Conservation (phyloP, 164 flowering plant genomes). For the Vitis rotundifolia region DNA sequence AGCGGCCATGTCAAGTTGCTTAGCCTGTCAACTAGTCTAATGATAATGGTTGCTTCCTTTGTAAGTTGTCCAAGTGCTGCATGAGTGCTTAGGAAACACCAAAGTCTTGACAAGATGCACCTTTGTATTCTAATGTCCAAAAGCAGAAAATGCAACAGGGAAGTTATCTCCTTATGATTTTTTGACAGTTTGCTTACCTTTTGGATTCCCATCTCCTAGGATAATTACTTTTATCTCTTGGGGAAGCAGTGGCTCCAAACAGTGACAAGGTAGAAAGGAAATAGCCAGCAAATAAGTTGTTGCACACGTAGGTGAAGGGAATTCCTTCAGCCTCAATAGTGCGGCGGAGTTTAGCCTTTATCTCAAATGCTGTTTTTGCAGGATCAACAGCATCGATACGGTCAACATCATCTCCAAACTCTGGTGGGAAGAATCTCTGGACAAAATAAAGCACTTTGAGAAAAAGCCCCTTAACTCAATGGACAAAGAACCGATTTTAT, state of each 20-base stretch:
- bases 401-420: conserved; percentile 46
- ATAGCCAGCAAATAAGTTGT: conserved; percentile 14
- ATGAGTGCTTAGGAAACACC: too few relatives aligned
- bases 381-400: conserved; percentile 38
- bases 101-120: too few relatives aligned
- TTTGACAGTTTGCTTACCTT: conserved; percentile 7
- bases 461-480: too few relatives aligned
- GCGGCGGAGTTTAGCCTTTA: conserved; percentile 30
- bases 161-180: too few relatives aligned
- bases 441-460: background rate
- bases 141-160: too few relatives aligned
- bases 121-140: too few relatives aligned
- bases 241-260: conserved; percentile 11
- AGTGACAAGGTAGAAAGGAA: conserved; percentile 11
- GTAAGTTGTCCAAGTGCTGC: too few relatives aligned
- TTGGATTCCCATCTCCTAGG: conserved; percentile 20
- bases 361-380: conserved; percentile 25
- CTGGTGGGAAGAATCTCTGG: conserved; percentile 45
- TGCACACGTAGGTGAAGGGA: conserved; percentile 30
- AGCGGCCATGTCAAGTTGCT: too few relatives aligned
- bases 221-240: conserved; percentile 22
- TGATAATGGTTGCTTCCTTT: too few relatives aligned
- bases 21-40: too few relatives aligned
- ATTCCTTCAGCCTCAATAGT: conserved; percentile 36
- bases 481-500: too few relatives aligned